Percentiles rank a stretch among this genome's conserved stretches.
These are phyloP conservation scores for Lasiodiplodia theobromae DNA, from an alignment of 2,329 filamentous ascomycete species.

Conservation along the genomic window DNA sequence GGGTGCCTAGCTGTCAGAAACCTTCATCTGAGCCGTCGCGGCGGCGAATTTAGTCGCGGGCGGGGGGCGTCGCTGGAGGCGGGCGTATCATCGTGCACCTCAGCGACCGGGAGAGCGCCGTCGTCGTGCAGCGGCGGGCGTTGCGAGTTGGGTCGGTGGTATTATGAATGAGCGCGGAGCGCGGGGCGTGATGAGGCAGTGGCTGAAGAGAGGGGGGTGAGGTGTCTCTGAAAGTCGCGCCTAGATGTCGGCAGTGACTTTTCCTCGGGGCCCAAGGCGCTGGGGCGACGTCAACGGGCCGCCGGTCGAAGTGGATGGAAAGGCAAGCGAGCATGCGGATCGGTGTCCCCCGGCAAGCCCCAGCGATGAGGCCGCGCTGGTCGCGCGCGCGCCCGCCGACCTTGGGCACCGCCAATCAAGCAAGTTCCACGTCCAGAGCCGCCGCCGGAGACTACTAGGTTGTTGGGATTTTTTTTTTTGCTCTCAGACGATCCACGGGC, in stretches of 20 bases:
- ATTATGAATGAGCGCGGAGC: constrained; percentile 22
- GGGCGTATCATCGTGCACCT: constrained; percentile 42
- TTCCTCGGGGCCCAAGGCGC: constrained; percentile 28
- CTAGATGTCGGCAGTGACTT: constrained; percentile 19
- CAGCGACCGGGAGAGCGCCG: constrained; percentile 30
- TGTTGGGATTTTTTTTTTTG: constrained; percentile 5
- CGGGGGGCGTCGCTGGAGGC: constrained; percentile 30
- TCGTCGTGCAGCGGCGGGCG: constrained; percentile 22
- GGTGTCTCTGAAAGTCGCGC: constrained; percentile 24
- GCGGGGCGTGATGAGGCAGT: constrained; percentile 19
- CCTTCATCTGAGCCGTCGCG: constrained; percentile 26
- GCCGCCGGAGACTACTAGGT: constrained; percentile 1
- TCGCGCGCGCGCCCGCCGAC: not conserved
- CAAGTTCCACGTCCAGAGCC: constrained; percentile 1
- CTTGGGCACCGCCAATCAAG: not conserved
- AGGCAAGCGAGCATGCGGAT: constrained; percentile 28
- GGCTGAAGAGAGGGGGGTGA: not conserved
- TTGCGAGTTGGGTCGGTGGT: not conserved
- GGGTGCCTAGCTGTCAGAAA: constrained; percentile 17
- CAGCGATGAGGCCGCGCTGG: constrained; percentile 23
- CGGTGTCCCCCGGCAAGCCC: constrained; percentile 28
- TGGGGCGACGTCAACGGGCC: constrained; percentile 28
- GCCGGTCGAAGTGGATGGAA: constrained; percentile 25
- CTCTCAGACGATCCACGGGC: constrained; percentile 10
- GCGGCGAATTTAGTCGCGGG: constrained; percentile 26